These are phyloP conservation scores for Odonthalia washingtoniensis DNA, from an alignment of 31 red algal species.

Conservation along the genomic window DNA sequence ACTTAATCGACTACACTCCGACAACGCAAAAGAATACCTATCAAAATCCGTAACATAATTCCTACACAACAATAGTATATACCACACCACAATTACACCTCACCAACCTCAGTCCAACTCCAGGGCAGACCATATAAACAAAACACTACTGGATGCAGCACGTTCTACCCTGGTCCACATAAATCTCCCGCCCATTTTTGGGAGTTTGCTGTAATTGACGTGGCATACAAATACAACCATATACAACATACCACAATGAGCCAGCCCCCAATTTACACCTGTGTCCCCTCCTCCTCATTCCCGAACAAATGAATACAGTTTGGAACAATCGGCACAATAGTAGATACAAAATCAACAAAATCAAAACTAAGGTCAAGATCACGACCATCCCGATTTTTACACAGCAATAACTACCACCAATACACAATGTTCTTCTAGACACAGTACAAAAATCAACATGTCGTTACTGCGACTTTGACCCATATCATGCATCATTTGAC, in stretches of 20 bases:
- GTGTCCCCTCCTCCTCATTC: neutral
- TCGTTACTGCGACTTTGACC: neutral
- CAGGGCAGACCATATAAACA: neutral
- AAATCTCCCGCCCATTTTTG: neutral
- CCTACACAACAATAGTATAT: neutral
- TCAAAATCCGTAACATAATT: neutral
- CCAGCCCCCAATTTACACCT: no score
- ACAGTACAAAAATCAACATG: neutral
- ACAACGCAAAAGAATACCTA: constrained; percentile 17
- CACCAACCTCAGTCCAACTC: neutral
- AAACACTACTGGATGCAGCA: neutral
- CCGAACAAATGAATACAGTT: neutral
- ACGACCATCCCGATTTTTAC: neutral
- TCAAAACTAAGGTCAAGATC: neutral
- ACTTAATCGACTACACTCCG: neutral
- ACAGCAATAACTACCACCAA: neutral
- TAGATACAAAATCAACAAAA: neutral
- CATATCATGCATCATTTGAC: neutral
- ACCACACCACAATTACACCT: neutral
- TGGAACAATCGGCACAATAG: neutral
- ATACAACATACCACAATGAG: neutral
- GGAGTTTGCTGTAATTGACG: neutral
- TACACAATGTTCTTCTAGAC: neutral
- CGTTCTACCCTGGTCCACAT: neutral
- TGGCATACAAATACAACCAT: neutral